Evolutionary conservation across 129 eudicot genomes (phyloP).

Genomic region (Ambrosia trifida): DNA sequence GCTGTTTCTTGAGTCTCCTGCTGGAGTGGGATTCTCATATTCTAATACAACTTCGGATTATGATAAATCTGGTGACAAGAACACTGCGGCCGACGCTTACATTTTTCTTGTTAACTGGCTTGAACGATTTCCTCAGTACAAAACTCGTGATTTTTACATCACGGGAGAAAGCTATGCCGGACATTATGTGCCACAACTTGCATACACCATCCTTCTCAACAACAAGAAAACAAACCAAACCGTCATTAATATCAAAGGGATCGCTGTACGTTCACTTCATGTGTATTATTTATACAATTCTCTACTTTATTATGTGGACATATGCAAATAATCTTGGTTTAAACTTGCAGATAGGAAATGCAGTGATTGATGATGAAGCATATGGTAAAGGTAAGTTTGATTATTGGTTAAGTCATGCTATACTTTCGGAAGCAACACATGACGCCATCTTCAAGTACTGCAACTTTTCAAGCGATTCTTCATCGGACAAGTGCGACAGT

Average conservation of each 20-base stretch:
- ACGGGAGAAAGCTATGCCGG: constrained; percentile 60
- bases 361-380: constrained; percentile 40
- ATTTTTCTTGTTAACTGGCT: constrained; percentile 53
- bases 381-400: constrained; percentile 33
- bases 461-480: constrained; percentile 25
- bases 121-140: constrained; percentile 52
- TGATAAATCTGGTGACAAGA: constrained; percentile 45
- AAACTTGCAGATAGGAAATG: constrained; percentile 48
- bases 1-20: constrained; percentile 60
- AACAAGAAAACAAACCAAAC: constrained; percentile 49
- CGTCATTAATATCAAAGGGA: constrained; percentile 52
- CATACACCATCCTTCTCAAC: constrained; percentile 40
- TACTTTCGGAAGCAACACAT: constrained; percentile 41
- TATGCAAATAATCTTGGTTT: constrained; percentile 2
- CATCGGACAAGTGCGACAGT: constrained; percentile 17
- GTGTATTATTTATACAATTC: neutral
- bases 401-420: constrained; percentile 52
- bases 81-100: constrained; percentile 52
- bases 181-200: constrained; percentile 64
- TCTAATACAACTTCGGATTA: constrained; percentile 48
- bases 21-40: constrained; percentile 63
- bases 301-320: neutral
- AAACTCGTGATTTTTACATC: constrained; percentile 47
- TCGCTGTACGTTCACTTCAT: constrained; percentile 39
- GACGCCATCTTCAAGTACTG: constrained; percentile 34